Percentiles rank a stretch among this genome's conserved stretches.
Conservation (phyloP, 108 stramenopile genomes). For the Seminavis robusta region DNA sequence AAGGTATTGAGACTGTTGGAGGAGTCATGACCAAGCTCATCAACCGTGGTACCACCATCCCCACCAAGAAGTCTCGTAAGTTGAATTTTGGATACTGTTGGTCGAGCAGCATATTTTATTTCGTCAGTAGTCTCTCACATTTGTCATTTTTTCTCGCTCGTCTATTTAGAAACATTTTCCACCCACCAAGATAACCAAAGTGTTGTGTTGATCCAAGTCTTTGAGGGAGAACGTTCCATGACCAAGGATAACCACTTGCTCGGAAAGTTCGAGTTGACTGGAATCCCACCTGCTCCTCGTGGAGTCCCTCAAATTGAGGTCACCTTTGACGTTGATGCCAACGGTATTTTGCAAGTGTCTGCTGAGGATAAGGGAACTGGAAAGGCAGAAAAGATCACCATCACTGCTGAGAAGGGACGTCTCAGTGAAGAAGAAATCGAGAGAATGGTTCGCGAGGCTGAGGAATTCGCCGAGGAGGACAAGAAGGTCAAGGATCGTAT, state of each 20-base stretch:
- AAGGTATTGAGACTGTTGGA: slow-evolving; percentile 92
- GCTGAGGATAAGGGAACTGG: slow-evolving; percentile 94
- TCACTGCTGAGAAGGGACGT: slow-evolving; percentile 95
- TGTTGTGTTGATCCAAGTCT: slow-evolving; percentile 90
- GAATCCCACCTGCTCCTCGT: slow-evolving; percentile 92
- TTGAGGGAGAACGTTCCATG: slow-evolving; percentile 96
- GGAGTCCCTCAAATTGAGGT: slow-evolving; percentile 96
- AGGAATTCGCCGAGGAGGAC: slow-evolving; percentile 90
- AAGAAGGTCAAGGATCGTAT: slow-evolving; percentile 76
- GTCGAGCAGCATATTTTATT: slow-evolving; percentile 1
- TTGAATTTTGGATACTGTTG: background rate
- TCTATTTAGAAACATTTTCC: slow-evolving; percentile 65
- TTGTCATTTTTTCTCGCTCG: background rate
- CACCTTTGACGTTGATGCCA: slow-evolving; percentile 96
- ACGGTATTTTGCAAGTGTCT: slow-evolving; percentile 90
- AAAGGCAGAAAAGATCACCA: slow-evolving; percentile 94
- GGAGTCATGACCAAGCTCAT: slow-evolving; percentile 89
- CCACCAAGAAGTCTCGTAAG: slow-evolving; percentile 82
- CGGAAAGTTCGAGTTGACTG: slow-evolving; percentile 93
- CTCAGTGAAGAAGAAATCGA: slow-evolving; percentile 93
- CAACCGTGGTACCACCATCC: slow-evolving; percentile 82
- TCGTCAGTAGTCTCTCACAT: background rate
- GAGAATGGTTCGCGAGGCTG: slow-evolving; percentile 93
- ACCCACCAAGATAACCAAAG: slow-evolving; percentile 94
- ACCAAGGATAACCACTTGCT: slow-evolving; percentile 93